Percentiles rank a stretch among this genome's conserved stretches.
Evolutionary conservation across 2,329 filamentous ascomycete genomes (phyloP).

Genomic region (Penicillium sp.): DNA sequence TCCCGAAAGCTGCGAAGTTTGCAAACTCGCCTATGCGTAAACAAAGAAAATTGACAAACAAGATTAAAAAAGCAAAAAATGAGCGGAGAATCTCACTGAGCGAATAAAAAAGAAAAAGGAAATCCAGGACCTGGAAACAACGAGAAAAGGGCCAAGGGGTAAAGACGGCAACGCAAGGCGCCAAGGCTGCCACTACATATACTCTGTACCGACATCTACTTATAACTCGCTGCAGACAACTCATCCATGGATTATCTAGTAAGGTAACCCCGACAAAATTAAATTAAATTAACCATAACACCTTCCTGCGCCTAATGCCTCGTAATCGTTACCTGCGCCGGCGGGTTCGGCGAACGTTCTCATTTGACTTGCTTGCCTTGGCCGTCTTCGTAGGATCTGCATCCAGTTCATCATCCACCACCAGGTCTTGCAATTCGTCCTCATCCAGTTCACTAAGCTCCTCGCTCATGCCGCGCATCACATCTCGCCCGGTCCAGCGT

Average conservation of each 20-base stretch:
- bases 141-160: background rate
- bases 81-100: background rate
- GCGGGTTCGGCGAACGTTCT: conserved; percentile 20
- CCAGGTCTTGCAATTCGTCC: conserved; percentile 72
- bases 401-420: conserved; percentile 48
- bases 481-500: conserved; percentile 67
- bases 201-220: background rate
- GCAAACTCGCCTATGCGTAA: background rate
- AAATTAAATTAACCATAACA: conserved; percentile 11
- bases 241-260: background rate
- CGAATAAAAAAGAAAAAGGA: background rate
- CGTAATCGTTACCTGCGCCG: conserved; percentile 13
- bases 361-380: conserved; percentile 11
- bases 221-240: too few species aligned
- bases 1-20: conserved; percentile 11
- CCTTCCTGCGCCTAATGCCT: conserved; percentile 16
- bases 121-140: conserved; percentile 8
- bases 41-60: background rate
- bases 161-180: conserved; percentile 14
- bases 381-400: conserved; percentile 9
- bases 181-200: conserved; percentile 6
- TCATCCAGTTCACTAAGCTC: conserved; percentile 90
- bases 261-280: background rate
- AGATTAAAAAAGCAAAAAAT: background rate
- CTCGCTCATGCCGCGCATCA: conserved; percentile 71